These are phyloP conservation scores for Pseudocercospora ulei DNA, from an alignment of 2,329 filamentous ascomycete genomes.

Conservation along the genomic window DNA sequence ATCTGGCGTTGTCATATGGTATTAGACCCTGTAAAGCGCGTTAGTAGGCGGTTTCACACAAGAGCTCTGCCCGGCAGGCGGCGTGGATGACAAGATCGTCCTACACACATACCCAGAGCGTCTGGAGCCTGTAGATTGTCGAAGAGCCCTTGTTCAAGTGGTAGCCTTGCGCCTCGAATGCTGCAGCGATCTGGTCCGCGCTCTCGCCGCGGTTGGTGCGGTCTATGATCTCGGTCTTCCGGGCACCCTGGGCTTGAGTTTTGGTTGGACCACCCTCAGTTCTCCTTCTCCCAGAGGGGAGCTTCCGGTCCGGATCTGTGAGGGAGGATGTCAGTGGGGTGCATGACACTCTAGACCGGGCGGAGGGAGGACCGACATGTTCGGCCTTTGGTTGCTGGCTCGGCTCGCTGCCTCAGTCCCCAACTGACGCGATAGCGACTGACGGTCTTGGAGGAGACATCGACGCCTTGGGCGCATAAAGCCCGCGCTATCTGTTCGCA, in stretches of 20 bases:
- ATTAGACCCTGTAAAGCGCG: constrained; percentile 20
- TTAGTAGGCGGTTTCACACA: too few relatives aligned
- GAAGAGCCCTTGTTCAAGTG: constrained; percentile 21
- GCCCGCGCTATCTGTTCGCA: constrained; percentile 25
- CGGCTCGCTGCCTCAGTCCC: constrained; percentile 24
- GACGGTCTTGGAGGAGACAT: constrained; percentile 24
- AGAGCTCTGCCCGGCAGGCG: too few relatives aligned
- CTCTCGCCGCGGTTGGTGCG: constrained; percentile 22
- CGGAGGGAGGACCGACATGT: constrained; percentile 14
- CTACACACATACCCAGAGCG: constrained; percentile 17
- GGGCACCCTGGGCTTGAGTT: constrained; percentile 14
- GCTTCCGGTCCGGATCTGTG: constrained; percentile 3
- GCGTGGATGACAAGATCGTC: too few relatives aligned
- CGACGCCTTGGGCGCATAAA: constrained; percentile 19
- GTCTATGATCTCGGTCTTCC: constrained; percentile 22
- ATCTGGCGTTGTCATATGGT: constrained; percentile 22
- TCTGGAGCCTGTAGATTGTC: constrained; percentile 25
- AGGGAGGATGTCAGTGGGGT: background rate
- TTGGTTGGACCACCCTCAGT: constrained; percentile 9
- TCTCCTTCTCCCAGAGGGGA: background rate
- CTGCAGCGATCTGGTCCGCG: constrained; percentile 25
- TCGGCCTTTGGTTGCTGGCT: constrained; percentile 17
- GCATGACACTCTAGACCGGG: too few relatives aligned
- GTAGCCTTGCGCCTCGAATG: constrained; percentile 21
- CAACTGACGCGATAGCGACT: constrained; percentile 23